A percentile compares a stretch with the other conserved stretches of the same genome.
Evolutionary conservation across 164 flowering plant genomes (phyloP).

Genomic region (Vitis riparia): DNA sequence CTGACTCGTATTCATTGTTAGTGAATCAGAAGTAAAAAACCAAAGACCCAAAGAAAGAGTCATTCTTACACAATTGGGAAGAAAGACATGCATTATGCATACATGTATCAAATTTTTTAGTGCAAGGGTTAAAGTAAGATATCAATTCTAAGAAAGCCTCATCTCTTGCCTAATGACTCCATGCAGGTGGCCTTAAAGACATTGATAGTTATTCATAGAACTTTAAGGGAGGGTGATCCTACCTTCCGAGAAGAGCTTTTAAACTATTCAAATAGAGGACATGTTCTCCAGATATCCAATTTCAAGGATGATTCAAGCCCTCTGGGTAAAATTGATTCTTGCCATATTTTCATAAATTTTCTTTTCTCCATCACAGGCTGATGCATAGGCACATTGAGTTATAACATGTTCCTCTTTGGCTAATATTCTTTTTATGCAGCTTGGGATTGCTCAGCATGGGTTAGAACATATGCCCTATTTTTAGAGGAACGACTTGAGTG

Average conservation of each 20-base stretch:
- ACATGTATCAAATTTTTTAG: not conserved
- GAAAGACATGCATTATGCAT: no score
- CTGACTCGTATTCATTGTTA: no score
- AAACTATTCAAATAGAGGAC: constrained; percentile 64
- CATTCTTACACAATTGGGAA: no score
- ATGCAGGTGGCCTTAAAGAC: constrained; percentile 90
- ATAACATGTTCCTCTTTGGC: not conserved
- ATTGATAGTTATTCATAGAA: constrained; percentile 90
- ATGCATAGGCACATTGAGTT: not conserved
- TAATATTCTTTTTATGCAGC: constrained; percentile 46
- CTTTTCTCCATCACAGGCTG: not conserved
- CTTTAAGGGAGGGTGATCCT: constrained; percentile 95
- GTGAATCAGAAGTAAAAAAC: no score
- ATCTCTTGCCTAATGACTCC: not conserved
- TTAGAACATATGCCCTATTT: constrained; percentile 90
- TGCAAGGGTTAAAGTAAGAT: not conserved
- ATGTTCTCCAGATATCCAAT: constrained; percentile 78
- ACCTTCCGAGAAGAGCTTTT: constrained; percentile 93
- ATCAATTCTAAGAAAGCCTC: not conserved
- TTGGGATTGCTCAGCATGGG: constrained; percentile 99
- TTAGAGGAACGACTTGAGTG: constrained; percentile 93
- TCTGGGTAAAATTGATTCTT: constrained; percentile 50
- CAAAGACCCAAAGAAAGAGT: no score
- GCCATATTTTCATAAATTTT: not conserved
- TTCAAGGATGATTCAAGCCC: constrained; percentile 97